Percentiles rank a stretch among this genome's conserved stretches.
phyloP scores from a whole-genome alignment of 73 alveolate genomes.

The Paramecium bursaria region DNA sequence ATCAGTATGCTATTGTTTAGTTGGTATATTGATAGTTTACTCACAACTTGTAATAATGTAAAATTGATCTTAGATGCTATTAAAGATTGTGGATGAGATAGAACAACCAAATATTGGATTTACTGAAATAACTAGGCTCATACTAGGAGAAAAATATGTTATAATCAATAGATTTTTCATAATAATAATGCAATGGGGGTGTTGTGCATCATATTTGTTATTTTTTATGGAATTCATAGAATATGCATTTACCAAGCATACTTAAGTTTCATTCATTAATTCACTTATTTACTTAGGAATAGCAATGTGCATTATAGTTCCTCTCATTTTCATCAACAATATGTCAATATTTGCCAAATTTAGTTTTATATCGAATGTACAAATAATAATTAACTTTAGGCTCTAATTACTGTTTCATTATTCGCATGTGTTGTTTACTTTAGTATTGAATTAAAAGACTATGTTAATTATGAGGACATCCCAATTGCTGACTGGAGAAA shows the following conservation, averaged over 20 bases:
- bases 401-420: background rate
- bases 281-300: background rate
- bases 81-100: slow-evolving; percentile 42
- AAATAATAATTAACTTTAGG: background rate
- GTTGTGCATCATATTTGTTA: slow-evolving; percentile 60
- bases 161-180: slow-evolving; percentile 12
- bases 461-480: slow-evolving; percentile 19
- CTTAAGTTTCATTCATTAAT: background rate
- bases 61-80: slow-evolving; percentile 4
- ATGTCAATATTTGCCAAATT: slow-evolving; percentile 51
- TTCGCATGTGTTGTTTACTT: slow-evolving; percentile 26
- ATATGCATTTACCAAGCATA: slow-evolving; percentile 45
- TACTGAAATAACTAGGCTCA: slow-evolving; percentile 21
- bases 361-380: slow-evolving; percentile 26
- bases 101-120: slow-evolving; percentile 47
- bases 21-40: slow-evolving; percentile 33
- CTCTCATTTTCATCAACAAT: slow-evolving; percentile 32
- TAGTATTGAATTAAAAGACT: background rate
- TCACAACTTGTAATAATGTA: slow-evolving; percentile 16
- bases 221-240: slow-evolving; percentile 62
- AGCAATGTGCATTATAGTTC: slow-evolving; percentile 46
- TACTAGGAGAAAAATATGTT: slow-evolving; percentile 50
- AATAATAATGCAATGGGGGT: slow-evolving; percentile 55
- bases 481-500: slow-evolving; percentile 56
- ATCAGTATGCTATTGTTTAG: slow-evolving; percentile 10